Evolutionary conservation across 2,329 filamentous ascomycete genomes (phyloP), one percentile per base, ranked within the genome.

Genomic region (Diaporthe batatas): DNA sequence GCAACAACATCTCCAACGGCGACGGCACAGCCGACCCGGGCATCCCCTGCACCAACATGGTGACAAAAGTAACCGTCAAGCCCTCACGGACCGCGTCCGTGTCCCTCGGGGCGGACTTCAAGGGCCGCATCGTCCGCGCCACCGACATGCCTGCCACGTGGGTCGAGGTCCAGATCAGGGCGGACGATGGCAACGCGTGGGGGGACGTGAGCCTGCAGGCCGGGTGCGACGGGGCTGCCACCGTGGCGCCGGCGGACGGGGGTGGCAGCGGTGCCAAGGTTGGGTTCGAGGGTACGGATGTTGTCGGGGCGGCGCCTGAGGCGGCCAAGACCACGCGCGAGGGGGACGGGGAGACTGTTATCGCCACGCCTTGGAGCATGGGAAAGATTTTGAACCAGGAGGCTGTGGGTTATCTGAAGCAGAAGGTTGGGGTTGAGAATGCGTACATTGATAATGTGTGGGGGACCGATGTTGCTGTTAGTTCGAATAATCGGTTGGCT

Each of bases 151-250:
- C 72, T 1, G 72, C 69, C 11, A 73, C 72, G 10, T 73, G 72
- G 72, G 72, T 73, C 58, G 72, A 73, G 58, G 55, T 72, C 44
- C 72, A 72, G 72, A 62, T 73, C 54, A 70, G 64, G 62, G 67
- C 53, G 8, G n/a, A 12, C n/a, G 69, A 65, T 23, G 69, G 72
- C 36, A 68, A 49, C 25, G 72, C 72, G 21, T 73, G 62, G 59
- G 72, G 72, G 6, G 72, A 73, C 16, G 72, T 72, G 21, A 71
- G 68, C 44, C 16, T 73, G 32, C 68, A 73, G 47, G 54, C 65
- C 3, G 72, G 72, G 2, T 73, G 72, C 32, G 72, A 73, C 32
- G 72, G 72, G n/a, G 59, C 72, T 3, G 72, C 72, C 2, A 36
- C 62, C 6, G 72, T 73, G 2, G 72, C 59, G 23, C 72, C 72